phyloP scores from a whole-genome alignment of 2,329 filamentous ascomycete species.

The Fusarium luffae region DNA sequence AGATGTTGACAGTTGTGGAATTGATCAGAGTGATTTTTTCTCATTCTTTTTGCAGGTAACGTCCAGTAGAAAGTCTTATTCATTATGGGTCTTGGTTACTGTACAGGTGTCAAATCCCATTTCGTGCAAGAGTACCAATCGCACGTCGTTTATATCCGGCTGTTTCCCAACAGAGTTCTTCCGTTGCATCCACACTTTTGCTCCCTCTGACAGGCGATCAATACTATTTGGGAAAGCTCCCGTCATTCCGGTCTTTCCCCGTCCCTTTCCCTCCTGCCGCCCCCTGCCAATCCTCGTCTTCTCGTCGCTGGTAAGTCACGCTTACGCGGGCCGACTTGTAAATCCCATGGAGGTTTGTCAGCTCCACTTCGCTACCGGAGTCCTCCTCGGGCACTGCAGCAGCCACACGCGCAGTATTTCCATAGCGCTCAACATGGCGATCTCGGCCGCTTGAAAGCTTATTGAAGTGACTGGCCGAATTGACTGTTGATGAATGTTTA shows the following conservation, averaged over 20 bases:
- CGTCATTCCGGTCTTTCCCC: neutral
- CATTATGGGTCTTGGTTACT: neutral
- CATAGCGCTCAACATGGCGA: constrained; percentile 13
- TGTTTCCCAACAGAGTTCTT: neutral
- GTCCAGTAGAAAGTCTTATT: neutral
- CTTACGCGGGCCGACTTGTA: constrained; percentile 41
- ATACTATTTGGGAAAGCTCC: neutral
- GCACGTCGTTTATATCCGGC: neutral
- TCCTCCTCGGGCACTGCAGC: constrained; percentile 27
- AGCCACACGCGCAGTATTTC: constrained; percentile 24
- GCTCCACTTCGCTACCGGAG: constrained; percentile 40
- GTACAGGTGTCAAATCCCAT: neutral
- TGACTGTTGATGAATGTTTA: constrained; percentile 14
- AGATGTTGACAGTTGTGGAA: neutral
- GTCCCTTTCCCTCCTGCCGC: neutral
- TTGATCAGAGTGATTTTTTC: neutral
- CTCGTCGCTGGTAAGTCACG: constrained; percentile 32
- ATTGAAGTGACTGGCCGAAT: constrained; percentile 32
- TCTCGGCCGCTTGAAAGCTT: constrained; percentile 38
- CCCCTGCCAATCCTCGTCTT: constrained; percentile 12
- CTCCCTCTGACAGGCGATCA: neutral
- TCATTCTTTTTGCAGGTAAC: neutral
- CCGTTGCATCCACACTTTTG: neutral
- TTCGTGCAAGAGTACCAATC: neutral
- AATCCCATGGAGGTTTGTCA: constrained; percentile 37